Evolutionary conservation across 768 basidiomycete species (phyloP), one percentile per base, ranked within the genome.

Genomic region (Boletus rubescentipes): DNA sequence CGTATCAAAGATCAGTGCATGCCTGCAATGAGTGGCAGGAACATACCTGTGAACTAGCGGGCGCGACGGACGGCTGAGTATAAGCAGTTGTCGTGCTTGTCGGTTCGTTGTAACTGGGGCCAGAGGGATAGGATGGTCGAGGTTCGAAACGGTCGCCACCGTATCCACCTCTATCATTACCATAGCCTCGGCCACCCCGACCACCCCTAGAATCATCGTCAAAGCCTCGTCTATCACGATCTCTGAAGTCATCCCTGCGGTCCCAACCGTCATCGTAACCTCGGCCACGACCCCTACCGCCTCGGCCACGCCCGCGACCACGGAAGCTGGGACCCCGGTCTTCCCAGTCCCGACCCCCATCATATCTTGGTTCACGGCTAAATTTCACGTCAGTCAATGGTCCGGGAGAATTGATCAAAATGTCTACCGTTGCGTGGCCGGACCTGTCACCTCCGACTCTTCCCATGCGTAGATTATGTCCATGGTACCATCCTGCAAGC

Each of bases 401-500:
- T 37, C 35, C 21, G 1, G 30, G 49, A 45, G 48, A 46, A 54
- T 18, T 20, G 30, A 36, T 20, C 18, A 26, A n/a, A 42, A 60
- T 38, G 4, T 20, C 18, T 69, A 77, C 75, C 75, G 72, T 60
- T 74, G 75, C 8, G 68, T 77, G 37, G 74, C 73, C 39, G 80
- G 79, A 20, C 80, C 72, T 37, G 78, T 74, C 1, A 75, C 71
- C 53, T 86, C 85, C 7, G 75, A 78, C 12, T 80, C 76, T 53
- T 98, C 93, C 88, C 91, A 96, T 31, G 88, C 88, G 60, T 89
- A 91, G 0, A 82, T 75, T 41, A 98, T 86, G 50, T 95, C 91
- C 83, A 97, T 87, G 1, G 87, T 83, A 14, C 97, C 94, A 62
- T 93, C 93, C 65, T 89, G 88, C 48, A 86, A 65, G 2, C 86